Evolutionary conservation across 2,329 filamentous ascomycete genomes (phyloP), one percentile per base, ranked within the genome.

Genomic region (Claviceps sp.): DNA sequence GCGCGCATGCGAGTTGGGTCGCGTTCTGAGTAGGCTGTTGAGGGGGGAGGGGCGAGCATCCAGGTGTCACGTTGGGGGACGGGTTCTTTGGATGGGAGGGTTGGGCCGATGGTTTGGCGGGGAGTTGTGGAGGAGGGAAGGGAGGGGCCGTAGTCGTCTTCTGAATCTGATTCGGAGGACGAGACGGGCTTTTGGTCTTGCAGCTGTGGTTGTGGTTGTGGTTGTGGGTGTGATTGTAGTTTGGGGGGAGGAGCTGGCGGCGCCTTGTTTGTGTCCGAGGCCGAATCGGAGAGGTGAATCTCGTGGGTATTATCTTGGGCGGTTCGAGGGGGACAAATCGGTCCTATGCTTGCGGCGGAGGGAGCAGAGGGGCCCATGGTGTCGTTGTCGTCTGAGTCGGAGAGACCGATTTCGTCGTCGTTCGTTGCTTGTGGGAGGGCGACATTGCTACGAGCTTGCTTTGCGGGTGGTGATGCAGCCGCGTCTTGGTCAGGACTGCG

Each of bases 1-100:
- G 81, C 83, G 59, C 84, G 82, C 54, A 91, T 73, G 66, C 90
- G 90, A 4, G 88, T 91, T 1, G 91, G 88, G 67, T 96, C 90
- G 58, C 71, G 86, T 71, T 65, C 86, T 69, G 57, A 78, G 58
- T 78, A 63, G 69, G 70, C 72, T 62, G 72, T 63, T 68, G 74
- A 61, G 22, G 73, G 67, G 2, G 73, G 71, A 0, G 86, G 86
- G 1, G 80, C 77, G 46, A 88, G 73, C 86, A 90, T 90, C 86
- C 86, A 90, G 61, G 88, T 83, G 70, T 95, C 90, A 60, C 91
- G 83, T 63, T 84, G 77, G 5, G 76, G 73, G 47, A 77, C 75
- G 17, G 66, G 58, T 39, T 71, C 62, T 5, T 68, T 57, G 14
- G 62, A 57, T 2, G 65, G 62, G 1, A 65, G 58, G 11, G 68